phyloP scores from a whole-genome alignment of 306 rosid species.

The Vigna mungo region DNA sequence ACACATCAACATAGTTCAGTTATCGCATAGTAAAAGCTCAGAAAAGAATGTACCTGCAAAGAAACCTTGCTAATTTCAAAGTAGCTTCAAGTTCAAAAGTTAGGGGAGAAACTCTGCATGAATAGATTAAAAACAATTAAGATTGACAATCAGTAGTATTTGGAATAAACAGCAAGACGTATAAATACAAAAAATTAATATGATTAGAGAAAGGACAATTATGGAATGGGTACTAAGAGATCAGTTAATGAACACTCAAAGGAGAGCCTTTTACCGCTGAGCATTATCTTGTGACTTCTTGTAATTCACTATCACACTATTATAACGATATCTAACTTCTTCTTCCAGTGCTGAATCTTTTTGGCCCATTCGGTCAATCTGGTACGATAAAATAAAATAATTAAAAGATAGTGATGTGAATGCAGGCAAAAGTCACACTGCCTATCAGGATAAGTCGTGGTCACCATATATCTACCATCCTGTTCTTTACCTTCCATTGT shows the following conservation, averaged over 20 bases:
- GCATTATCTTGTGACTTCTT: constrained; percentile 94
- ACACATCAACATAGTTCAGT: constrained; percentile 24
- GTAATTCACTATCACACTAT: constrained; percentile 76
- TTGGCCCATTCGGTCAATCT: constrained; percentile 90
- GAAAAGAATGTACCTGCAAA: constrained; percentile 76
- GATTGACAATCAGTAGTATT: constrained; percentile 26
- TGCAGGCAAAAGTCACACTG: constrained; percentile 11
- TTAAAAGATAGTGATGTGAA: constrained; percentile 36
- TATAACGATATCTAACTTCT: constrained; percentile 84
- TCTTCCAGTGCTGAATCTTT: constrained; percentile 77
- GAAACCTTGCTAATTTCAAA: constrained; percentile 90
- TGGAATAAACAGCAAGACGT: constrained; percentile 31
- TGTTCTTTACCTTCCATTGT: constrained; percentile 20
- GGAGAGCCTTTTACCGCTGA: constrained; percentile 68
- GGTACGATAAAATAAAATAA: constrained; percentile 34
- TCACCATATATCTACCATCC: constrained; percentile 35
- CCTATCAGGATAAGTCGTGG: constrained; percentile 31
- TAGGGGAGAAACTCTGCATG: constrained; percentile 95
- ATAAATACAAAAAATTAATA: constrained; percentile 30
- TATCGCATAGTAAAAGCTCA: constrained; percentile 26
- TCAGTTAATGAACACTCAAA: constrained; percentile 29
- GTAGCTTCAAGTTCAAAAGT: constrained; percentile 99
- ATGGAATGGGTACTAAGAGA: constrained; percentile 20
- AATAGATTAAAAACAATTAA: constrained; percentile 29
- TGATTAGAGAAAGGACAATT: constrained; percentile 14